These are phyloP conservation scores for Camillea tinctor DNA, from an alignment of 2,329 filamentous ascomycete genomes.

Conservation along the genomic window DNA sequence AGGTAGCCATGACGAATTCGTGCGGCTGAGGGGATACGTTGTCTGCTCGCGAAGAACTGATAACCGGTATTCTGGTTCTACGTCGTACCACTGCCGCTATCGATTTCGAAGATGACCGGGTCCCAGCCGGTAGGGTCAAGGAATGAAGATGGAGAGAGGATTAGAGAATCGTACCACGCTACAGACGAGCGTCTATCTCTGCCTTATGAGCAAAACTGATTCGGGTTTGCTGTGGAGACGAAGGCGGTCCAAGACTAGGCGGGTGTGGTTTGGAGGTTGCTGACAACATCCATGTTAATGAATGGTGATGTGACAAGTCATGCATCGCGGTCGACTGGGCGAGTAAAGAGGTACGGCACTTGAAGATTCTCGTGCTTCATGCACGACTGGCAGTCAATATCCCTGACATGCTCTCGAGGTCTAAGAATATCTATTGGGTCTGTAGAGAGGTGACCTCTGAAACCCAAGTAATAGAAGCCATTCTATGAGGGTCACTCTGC, in stretches of 20 bases:
- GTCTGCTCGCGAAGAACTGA: conserved; percentile 20
- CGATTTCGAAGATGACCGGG: conserved; percentile 12
- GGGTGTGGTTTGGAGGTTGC: conserved; percentile 4
- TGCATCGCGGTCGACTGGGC: conserved; percentile 18
- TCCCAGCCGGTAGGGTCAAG: conserved; percentile 16
- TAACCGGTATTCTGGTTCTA: conserved; percentile 19
- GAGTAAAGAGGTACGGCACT: conserved; percentile 12
- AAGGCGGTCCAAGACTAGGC: neutral
- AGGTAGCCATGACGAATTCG: conserved; percentile 39
- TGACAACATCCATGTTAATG: conserved; percentile 8
- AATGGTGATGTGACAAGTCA: conserved; percentile 24
- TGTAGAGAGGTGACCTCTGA: conserved; percentile 14
- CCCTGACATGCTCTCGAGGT: conserved; percentile 3
- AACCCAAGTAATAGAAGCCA: conserved; percentile 21
- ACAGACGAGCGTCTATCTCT: conserved; percentile 14
- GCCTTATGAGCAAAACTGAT: conserved; percentile 18
- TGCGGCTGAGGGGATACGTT: neutral
- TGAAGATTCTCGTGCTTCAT: conserved; percentile 18
- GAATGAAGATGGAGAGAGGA: conserved; percentile 8
- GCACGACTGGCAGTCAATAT: conserved; percentile 22
- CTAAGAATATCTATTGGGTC: conserved; percentile 18
- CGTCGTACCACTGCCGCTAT: conserved; percentile 17
- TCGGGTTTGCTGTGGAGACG: neutral
- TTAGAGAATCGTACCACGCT: conserved; percentile 20
- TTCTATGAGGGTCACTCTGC: conserved; percentile 19